Percentiles rank a stretch among this genome's conserved stretches.
Evolutionary conservation across 2,329 filamentous ascomycete species (phyloP).

Genomic region (Trichoderma sp.): DNA sequence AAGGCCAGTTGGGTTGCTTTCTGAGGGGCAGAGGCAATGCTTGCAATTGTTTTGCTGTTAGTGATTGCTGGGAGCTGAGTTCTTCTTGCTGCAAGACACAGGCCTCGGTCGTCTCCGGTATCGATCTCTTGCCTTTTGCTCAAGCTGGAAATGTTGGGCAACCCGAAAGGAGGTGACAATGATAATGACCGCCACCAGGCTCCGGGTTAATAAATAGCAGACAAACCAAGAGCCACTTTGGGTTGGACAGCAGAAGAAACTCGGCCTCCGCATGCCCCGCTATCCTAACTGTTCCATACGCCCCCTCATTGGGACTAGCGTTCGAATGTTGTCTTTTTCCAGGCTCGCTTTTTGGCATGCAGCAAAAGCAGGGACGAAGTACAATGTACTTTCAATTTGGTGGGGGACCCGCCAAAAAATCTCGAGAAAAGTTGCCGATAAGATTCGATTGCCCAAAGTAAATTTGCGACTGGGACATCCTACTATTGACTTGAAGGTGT

Average conservation of each 20-base stretch:
- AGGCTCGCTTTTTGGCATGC: background rate
- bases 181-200: conserved; percentile 13
- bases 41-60: background rate
- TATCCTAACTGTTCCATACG: conserved; percentile 15
- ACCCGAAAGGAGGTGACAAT: conserved; percentile 20
- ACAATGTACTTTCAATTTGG: background rate
- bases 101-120: background rate
- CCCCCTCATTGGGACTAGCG: conserved; percentile 1
- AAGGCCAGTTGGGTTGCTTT: conserved; percentile 2
- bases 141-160: background rate
- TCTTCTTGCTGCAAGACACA: background rate
- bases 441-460: background rate
- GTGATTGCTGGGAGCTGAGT: background rate
- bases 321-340: background rate
- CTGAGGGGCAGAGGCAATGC: background rate
- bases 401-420: conserved; percentile 22
- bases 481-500: background rate
- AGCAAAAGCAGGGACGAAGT: background rate
- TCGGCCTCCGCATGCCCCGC: conserved; percentile 7
- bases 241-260: conserved; percentile 5
- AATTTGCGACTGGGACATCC: background rate
- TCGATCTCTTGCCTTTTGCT: background rate
- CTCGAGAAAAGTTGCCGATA: conserved; percentile 21
- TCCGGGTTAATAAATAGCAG: conserved; percentile 9
- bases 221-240: conserved; percentile 3